Percentiles rank a stretch among this genome's conserved stretches.
These are phyloP conservation scores for Xylariales sp. DNA, from an alignment of 2,329 filamentous ascomycete genomes.

Conservation along the genomic window DNA sequence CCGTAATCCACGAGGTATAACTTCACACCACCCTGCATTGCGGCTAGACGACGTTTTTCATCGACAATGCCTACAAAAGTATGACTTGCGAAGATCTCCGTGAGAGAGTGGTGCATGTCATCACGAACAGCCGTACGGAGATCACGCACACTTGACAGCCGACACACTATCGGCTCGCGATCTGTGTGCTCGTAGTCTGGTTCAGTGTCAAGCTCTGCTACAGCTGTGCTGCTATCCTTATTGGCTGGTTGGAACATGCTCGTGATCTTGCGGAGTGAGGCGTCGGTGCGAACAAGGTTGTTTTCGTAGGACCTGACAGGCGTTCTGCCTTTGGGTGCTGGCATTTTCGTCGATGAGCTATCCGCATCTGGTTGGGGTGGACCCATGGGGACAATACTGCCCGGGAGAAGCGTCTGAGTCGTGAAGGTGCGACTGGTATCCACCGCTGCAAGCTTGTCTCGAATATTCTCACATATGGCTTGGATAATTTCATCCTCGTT, in stretches of 20 bases:
- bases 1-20: conserved; percentile 93
- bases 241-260: conserved; percentile 74
- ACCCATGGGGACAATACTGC: conserved; percentile 38
- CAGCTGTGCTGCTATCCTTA: conserved; percentile 28
- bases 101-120: conserved; percentile 77
- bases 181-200: conserved; percentile 63
- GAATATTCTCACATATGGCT: conserved; percentile 74
- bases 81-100: conserved; percentile 79
- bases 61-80: conserved; percentile 95
- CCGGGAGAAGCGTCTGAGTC: conserved; percentile 84
- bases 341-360: conserved; percentile 27
- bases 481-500: conserved; percentile 97
- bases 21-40: conserved; percentile 88
- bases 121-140: conserved; percentile 78
- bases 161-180: conserved; percentile 64
- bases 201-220: conserved; percentile 30
- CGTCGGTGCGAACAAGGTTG: conserved; percentile 85
- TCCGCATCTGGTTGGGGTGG: conserved; percentile 23
- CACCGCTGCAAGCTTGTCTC: conserved; percentile 73
- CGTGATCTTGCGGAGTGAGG: conserved; percentile 87
- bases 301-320: conserved; percentile 69
- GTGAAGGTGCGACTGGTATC: conserved; percentile 93
- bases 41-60: conserved; percentile 77
- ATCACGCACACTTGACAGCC: conserved; percentile 78
- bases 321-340: conserved; percentile 32